These are phyloP conservation scores for Lathyrus sativus DNA, from an alignment of 306 rosid genomes.

Conservation along the genomic window DNA sequence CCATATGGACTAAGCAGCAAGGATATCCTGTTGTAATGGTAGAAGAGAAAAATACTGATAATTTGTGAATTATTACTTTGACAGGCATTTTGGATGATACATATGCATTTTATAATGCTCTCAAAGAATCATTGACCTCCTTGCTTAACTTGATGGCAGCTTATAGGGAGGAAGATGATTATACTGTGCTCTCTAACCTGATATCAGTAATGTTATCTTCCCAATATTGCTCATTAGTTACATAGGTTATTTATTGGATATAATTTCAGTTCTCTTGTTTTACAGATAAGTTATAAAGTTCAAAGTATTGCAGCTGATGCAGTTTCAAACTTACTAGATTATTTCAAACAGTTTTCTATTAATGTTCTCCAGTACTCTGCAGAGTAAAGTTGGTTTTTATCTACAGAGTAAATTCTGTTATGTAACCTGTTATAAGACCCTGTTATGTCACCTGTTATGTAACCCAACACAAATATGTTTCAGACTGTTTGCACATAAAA, in stretches of 20 bases:
- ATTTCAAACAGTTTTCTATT: slow-evolving; percentile 61
- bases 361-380: slow-evolving; percentile 71
- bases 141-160: slow-evolving; percentile 81
- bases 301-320: slow-evolving; percentile 76
- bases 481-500: too few relatives aligned
- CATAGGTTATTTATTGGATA: slow-evolving; percentile 28
- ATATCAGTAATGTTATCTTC: slow-evolving; percentile 60
- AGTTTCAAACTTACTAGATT: slow-evolving; percentile 58
- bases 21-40: slow-evolving; percentile 78
- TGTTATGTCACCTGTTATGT: too few relatives aligned
- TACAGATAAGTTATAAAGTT: slow-evolving; percentile 64
- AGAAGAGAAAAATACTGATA: slow-evolving; percentile 30
- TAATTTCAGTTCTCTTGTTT: slow-evolving; percentile 42
- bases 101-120: slow-evolving; percentile 80
- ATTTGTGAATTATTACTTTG: slow-evolving; percentile 34
- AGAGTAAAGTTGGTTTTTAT: slow-evolving; percentile 58
- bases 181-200: slow-evolving; percentile 80
- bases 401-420: slow-evolving; percentile 71
- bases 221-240: slow-evolving; percentile 28
- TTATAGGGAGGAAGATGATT: slow-evolving; percentile 80
- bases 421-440: too few relatives aligned
- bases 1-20: slow-evolving; percentile 90
- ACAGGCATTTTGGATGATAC: slow-evolving; percentile 90
- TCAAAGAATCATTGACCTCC: slow-evolving; percentile 66
- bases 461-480: too few relatives aligned